phyloP scores from a whole-genome alignment of 305 asterid species.

The Fraxinus xanthoxyloides region DNA sequence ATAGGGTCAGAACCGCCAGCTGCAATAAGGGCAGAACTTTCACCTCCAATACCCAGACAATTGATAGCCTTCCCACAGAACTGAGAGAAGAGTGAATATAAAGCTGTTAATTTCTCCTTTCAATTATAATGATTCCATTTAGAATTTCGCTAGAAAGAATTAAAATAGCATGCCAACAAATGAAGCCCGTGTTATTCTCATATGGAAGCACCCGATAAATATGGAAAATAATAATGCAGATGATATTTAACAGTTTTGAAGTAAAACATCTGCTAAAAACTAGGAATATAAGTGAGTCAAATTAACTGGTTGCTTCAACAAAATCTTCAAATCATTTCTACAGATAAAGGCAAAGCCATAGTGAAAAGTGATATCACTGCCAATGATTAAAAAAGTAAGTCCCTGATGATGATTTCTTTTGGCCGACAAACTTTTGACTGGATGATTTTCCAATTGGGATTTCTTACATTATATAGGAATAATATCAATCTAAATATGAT shows the following conservation, averaged over 20 bases:
- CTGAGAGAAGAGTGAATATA: constrained; percentile 33
- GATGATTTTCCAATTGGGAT: too few species aligned
- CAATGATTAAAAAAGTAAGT: neutral
- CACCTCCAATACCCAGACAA: constrained; percentile 93
- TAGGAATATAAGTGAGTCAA: neutral
- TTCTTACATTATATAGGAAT: too few species aligned
- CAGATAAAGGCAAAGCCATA: constrained; percentile 10
- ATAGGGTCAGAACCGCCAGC: constrained; percentile 81
- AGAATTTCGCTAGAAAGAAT: neutral
- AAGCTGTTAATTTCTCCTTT: constrained; percentile 9
- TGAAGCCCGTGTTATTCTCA: neutral
- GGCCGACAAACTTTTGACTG: neutral
- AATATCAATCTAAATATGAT: too few species aligned
- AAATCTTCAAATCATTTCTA: constrained; percentile 3
- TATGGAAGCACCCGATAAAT: neutral
- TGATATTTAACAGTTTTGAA: neutral
- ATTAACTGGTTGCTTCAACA: neutral
- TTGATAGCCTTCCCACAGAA: constrained; percentile 70
- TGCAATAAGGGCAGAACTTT: constrained; percentile 80
- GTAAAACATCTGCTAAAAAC: neutral
- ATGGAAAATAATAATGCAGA: neutral
- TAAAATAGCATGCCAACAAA: neutral
- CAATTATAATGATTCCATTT: constrained; percentile 4
- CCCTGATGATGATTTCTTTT: neutral
- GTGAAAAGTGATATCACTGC: neutral